These are phyloP conservation scores for Gnaphalium uliginosum DNA, from an alignment of 129 eudicot genomes.

Conservation along the genomic window DNA sequence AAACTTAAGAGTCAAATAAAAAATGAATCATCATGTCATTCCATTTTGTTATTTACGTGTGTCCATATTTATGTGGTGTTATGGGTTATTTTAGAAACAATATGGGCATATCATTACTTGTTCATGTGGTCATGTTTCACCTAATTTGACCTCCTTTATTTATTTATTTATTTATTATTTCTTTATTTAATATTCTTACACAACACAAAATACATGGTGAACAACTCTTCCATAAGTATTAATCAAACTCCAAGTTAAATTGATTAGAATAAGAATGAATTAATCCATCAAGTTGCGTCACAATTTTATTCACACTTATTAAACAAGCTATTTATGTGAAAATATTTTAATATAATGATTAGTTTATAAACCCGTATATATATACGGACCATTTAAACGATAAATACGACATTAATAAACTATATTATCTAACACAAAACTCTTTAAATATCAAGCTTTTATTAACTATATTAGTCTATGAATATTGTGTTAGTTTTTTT, in stretches of 20 bases:
- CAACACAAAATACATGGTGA: not conserved
- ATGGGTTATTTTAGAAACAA: constrained; percentile 31
- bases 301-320: no score
- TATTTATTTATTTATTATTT: not conserved
- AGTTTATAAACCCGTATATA: no score
- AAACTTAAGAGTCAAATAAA: constrained; percentile 21
- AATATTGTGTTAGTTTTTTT: no score
- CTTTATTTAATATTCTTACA: not conserved
- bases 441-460: no score
- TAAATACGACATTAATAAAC: no score
- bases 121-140: constrained; percentile 41
- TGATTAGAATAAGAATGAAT: no score
- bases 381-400: no score
- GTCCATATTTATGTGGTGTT: constrained; percentile 28
- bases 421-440: no score
- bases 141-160: constrained; percentile 23
- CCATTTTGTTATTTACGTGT: constrained; percentile 34
- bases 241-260: not conserved
- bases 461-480: no score
- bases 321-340: no score
- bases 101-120: constrained; percentile 34
- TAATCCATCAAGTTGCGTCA: no score
- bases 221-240: constrained; percentile 3
- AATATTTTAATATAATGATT: no score
- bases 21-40: constrained; percentile 28